A percentile compares a stretch with the other conserved stretches of the same genome.
Conservation (phyloP, 176 grass and related monocot species). For the Tuctoria greenei region DNA sequence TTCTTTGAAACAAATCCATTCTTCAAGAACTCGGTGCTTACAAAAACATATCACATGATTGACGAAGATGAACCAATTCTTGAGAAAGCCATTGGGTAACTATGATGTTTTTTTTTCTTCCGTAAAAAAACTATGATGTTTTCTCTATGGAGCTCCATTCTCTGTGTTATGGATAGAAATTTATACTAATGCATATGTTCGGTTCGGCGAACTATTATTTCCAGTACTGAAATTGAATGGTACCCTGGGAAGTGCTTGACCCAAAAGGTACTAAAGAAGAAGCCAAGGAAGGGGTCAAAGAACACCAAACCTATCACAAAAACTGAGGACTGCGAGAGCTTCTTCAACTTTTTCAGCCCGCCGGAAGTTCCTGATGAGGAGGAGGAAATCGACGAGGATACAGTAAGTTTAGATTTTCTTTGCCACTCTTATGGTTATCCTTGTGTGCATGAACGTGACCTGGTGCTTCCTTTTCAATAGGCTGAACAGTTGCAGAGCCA, state of each 20-base stretch:
- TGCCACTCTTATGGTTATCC: not conserved
- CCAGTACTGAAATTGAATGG: conserved; percentile 94
- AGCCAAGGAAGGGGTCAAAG: conserved; percentile 90
- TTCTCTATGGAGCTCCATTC: not conserved
- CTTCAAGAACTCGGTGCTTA: conserved; percentile 83
- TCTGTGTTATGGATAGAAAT: not conserved
- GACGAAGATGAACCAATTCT: conserved; percentile 95
- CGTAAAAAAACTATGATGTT: not conserved
- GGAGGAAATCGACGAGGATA: conserved; percentile 93
- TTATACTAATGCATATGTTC: not conserved
- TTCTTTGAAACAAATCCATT: conserved; percentile 76
- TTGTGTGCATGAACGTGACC: not conserved
- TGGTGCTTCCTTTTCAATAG: conserved; percentile 43
- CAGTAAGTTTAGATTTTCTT: conserved; percentile 43
- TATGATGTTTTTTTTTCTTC: not conserved
- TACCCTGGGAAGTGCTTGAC: conserved; percentile 83
- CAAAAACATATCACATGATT: conserved; percentile 95
- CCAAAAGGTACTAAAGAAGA: conserved; percentile 92
- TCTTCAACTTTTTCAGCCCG: conserved; percentile 98
- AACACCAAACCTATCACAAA: conserved; percentile 83
- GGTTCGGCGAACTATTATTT: conserved; percentile 3
- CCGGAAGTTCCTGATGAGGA: conserved; percentile 94
- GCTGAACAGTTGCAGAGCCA: conserved; percentile 91
- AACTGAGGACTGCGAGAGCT: conserved; percentile 91
- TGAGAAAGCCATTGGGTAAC: conserved; percentile 89